Evolutionary conservation across 371 early-diverging fungal genomes (phyloP), one percentile per base, ranked within the genome.

Genomic region (Lichtheimia ornata): DNA sequence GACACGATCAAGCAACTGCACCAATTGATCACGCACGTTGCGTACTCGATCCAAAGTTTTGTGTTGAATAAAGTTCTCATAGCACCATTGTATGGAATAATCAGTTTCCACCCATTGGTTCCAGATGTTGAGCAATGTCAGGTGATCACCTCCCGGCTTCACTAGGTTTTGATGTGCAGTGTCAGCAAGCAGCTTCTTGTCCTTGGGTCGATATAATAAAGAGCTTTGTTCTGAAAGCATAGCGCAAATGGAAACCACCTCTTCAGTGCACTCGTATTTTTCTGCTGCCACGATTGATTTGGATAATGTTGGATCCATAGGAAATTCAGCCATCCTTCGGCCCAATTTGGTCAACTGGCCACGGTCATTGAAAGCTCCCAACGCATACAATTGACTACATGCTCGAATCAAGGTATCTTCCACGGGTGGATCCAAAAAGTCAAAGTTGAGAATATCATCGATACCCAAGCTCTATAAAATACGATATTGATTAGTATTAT

Each of bases 271-370:
- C 24, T 85, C 81, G 67, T 93, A 96, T 65, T 94, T 91, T 61
- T 94, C 95, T 0, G 97, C 90, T 7, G 90, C 94, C 28, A 99
- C 84, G 59, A 99, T 84, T 3, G 95, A 85, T 71, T 96, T 97
- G 58, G 96, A 92, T 66, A 98, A 72, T 86, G 94, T 92, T 1
- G 99, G 99, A 71, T 98, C 97, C 67, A 96, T 84, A 1, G 99
- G 99, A 65, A 97, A 97, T 84, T 98, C 98, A 18, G 99, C 97
- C 98, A 99, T 99, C 24, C 96, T 81, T 25, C 97, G 88, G 0
- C 99, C 99, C 17, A 97, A 76, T 72, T 97, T 97, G 15, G 99
- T 99, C 62, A 99, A 67, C 64, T 94, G 89, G 13, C 97, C 97
- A 14, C 87, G 85, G 50, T 92, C 90, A 70, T 98, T 96, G 41